These are phyloP conservation scores for Phytophthora cajani DNA, from an alignment of 352 stramenopile species.

Conservation along the genomic window DNA sequence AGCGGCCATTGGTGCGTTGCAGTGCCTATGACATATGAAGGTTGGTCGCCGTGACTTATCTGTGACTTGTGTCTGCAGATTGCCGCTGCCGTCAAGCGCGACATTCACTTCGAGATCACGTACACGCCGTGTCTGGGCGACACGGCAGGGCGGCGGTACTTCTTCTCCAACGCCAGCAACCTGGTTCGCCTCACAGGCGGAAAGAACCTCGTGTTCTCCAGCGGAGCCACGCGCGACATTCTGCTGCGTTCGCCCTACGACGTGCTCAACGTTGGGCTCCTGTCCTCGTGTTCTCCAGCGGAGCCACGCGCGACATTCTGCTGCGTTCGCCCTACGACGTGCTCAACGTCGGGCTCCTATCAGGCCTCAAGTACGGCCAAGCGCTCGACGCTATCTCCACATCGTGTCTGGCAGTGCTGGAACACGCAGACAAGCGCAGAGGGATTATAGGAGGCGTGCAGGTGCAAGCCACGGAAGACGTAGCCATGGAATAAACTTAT, in stretches of 20 bases:
- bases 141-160: slow-evolving; percentile 80
- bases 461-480: slow-evolving; percentile 43
- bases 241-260: slow-evolving; percentile 85
- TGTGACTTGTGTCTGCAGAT: slow-evolving; percentile 41
- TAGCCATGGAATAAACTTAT: slow-evolving; percentile 54
- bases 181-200: slow-evolving; percentile 76
- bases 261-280: slow-evolving; percentile 78
- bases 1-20: slow-evolving; percentile 69
- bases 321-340: slow-evolving; percentile 85
- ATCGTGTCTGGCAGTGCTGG: slow-evolving; percentile 60
- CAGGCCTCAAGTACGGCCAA: slow-evolving; percentile 75
- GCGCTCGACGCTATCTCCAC: slow-evolving; percentile 72
- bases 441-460: slow-evolving; percentile 54
- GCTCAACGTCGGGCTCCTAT: slow-evolving; percentile 78
- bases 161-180: slow-evolving; percentile 87
- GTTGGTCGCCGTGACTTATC: not conserved
- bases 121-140: slow-evolving; percentile 82
- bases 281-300: slow-evolving; percentile 79
- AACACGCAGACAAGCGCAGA: slow-evolving; percentile 64
- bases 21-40: not conserved
- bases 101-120: slow-evolving; percentile 82
- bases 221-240: slow-evolving; percentile 74
- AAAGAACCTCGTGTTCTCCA: slow-evolving; percentile 76
- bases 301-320: slow-evolving; percentile 75
- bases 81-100: slow-evolving; percentile 72